Evolutionary conservation across 2,329 filamentous ascomycete species (phyloP), one percentile per base, ranked within the genome.

Genomic region (Calonectria pseudoturangicola): DNA sequence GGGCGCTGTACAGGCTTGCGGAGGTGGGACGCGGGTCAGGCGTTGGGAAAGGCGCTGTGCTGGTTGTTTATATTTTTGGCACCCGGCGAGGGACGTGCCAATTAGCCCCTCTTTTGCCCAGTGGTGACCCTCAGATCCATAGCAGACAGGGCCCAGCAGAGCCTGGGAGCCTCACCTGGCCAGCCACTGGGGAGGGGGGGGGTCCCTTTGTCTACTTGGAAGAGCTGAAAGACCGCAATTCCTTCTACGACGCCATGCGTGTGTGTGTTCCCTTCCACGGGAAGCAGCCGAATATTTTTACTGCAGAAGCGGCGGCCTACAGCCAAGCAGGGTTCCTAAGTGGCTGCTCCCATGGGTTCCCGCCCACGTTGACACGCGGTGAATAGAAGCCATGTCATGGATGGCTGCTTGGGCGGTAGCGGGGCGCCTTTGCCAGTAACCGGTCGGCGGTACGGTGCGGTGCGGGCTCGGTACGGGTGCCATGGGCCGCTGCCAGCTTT

Each of bases 21-120:
- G 77, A 79, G 77, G 77, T 77, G 77, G 77, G 73, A 77, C 75
- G 71, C 76, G 70, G 75, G 75, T 77, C 76, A 79, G 76, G 76
- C 75, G 72, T 76, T 75, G 75, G 73, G 69, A 39, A 66, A 73
- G 71, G 68, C 48, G 67, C 68, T 66, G 65, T 62, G 67, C 54
- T 67, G 62, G 62, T 58, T 67, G 65, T 69, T 62, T 51, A 69
- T 63, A 43, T 69, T 69, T 63, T 54, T 62, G 66, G 54, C 43
- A 63, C 66, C 56, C 5, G 39, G 33, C 43, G 41, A 25, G 54
- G 30, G 41, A 62, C 27, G 66, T 69, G 65, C 65, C 65, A 67
- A 67, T 58, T 36, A 58, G 65, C 65, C 65, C 65, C 65, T 67
- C 65, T 67, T 67, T 67, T 67, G 36, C 30, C 36, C 54, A 27